Evolutionary conservation across 1,139 yeast species (phyloP).

Genomic region (Lodderomyces jiufengensis): DNA sequence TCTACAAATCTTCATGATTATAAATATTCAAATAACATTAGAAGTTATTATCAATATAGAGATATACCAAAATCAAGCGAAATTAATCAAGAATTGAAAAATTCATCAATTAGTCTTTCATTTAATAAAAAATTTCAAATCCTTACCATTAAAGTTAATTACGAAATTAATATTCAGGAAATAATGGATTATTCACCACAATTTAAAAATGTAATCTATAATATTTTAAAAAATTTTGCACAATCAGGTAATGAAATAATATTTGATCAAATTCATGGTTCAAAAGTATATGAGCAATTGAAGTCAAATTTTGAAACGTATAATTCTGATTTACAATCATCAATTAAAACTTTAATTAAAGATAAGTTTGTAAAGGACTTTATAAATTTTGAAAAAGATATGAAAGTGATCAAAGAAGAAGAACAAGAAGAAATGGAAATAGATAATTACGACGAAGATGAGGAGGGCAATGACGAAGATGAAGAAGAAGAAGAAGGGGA

Average conservation of each 20-base stretch:
- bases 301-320: conserved; percentile 13
- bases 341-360: conserved; percentile 21
- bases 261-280: conserved; percentile 26
- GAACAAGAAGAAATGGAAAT: conserved; percentile 17
- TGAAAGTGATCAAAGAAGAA: background rate
- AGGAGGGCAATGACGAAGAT: conserved; percentile 13
- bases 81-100: conserved; percentile 9
- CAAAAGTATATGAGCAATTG: conserved; percentile 26
- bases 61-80: conserved; percentile 3
- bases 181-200: conserved; percentile 9
- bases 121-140: conserved; percentile 15
- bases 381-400: conserved; percentile 22
- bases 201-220: conserved; percentile 13
- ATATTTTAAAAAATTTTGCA: conserved; percentile 18
- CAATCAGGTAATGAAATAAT: conserved; percentile 14
- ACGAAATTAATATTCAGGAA: conserved; percentile 14
- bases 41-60: conserved; percentile 13
- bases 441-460: conserved; percentile 19
- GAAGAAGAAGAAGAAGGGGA: conserved; percentile 9
- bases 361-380: conserved; percentile 33
- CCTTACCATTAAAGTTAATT: conserved; percentile 23
- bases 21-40: conserved; percentile 26
- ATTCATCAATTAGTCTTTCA: conserved; percentile 12
- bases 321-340: conserved; percentile 17
- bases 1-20: conserved; percentile 30